These are phyloP conservation scores for Paecilomyces formosus DNA, from an alignment of 2,329 filamentous ascomycete genomes.

Conservation along the genomic window DNA sequence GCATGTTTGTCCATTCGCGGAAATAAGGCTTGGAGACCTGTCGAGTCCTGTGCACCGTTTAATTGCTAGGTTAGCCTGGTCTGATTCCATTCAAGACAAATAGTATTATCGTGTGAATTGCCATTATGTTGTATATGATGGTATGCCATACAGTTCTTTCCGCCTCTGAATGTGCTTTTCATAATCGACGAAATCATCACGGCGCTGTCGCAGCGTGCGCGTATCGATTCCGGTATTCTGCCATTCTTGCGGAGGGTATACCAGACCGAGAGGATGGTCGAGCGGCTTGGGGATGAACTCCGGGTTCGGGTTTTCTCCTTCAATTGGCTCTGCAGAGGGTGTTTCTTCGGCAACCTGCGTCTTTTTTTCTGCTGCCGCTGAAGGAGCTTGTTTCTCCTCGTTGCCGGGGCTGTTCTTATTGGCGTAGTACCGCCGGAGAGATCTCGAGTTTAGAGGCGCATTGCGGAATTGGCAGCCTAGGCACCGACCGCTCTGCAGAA, in stretches of 20 bases:
- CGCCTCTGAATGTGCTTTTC: constrained; percentile 74
- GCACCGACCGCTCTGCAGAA: constrained; percentile 21
- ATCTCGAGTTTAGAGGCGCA: constrained; percentile 12
- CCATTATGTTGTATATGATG: background rate
- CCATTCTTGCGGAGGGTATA: constrained; percentile 62
- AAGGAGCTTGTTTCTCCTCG: background rate
- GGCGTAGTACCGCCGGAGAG: constrained; percentile 21
- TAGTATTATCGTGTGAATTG: too few relatives aligned
- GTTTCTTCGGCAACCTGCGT: background rate
- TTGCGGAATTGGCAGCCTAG: constrained; percentile 29
- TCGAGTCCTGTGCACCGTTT: constrained; percentile 51
- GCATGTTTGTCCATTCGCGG: constrained; percentile 85
- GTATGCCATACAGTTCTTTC: constrained; percentile 60
- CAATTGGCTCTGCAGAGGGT: background rate
- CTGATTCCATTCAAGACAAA: background rate
- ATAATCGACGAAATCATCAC: constrained; percentile 75
- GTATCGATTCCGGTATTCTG: constrained; percentile 74
- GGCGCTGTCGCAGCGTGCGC: constrained; percentile 59
- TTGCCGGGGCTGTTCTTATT: constrained; percentile 10
- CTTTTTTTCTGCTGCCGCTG: background rate
- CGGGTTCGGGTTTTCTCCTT: constrained; percentile 19
- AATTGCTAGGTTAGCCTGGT: background rate
- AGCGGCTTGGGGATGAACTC: constrained; percentile 48
- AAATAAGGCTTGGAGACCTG: constrained; percentile 86
- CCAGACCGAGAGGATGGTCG: constrained; percentile 73